Evolutionary conservation across 139 green algal genomes (phyloP).

Genomic region (Desmodesmus armatus): DNA sequence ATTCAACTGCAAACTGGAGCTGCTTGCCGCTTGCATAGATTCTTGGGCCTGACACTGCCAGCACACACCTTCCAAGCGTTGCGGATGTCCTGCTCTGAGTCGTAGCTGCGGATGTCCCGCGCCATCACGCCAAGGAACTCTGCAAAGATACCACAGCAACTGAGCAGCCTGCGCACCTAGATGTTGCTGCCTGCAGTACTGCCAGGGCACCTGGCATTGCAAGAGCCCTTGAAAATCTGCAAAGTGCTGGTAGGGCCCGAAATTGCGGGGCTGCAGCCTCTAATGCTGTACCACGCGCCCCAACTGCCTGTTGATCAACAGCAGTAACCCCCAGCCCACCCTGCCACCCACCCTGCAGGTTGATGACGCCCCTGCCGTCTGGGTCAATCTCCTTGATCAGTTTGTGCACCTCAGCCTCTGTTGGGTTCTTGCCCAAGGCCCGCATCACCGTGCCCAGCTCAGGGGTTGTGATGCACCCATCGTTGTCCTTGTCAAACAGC

Average conservation of each 20-base stretch:
- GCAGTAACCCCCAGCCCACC: too few relatives aligned
- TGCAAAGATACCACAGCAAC: conserved; percentile 4
- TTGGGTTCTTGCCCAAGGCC: conserved; percentile 62
- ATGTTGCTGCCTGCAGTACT: neutral
- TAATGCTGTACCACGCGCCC: too few relatives aligned
- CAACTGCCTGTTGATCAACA: too few relatives aligned
- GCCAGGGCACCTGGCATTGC: neutral
- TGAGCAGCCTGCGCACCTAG: neutral
- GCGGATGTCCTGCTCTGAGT: conserved; percentile 77
- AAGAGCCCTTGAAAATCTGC: too few relatives aligned
- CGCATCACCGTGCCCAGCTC: conserved; percentile 66
- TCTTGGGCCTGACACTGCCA: neutral
- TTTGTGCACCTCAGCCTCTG: conserved; percentile 54
- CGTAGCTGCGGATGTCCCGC: conserved; percentile 58
- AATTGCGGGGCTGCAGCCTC: too few relatives aligned
- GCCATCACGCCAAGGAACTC: conserved; percentile 52
- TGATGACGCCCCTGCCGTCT: conserved; percentile 60
- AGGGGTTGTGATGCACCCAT: conserved; percentile 64
- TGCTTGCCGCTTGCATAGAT: neutral
- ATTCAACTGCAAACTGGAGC: too few relatives aligned
- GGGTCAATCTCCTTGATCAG: conserved; percentile 61
- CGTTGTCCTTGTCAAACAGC: conserved; percentile 87
- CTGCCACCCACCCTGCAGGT: conserved; percentile 45
- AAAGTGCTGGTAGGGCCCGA: too few relatives aligned
- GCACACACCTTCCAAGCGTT: conserved; percentile 55